Conservation (phyloP, 2,329 filamentous ascomycete species). For the Pestalotiopsis sp. region DNA sequence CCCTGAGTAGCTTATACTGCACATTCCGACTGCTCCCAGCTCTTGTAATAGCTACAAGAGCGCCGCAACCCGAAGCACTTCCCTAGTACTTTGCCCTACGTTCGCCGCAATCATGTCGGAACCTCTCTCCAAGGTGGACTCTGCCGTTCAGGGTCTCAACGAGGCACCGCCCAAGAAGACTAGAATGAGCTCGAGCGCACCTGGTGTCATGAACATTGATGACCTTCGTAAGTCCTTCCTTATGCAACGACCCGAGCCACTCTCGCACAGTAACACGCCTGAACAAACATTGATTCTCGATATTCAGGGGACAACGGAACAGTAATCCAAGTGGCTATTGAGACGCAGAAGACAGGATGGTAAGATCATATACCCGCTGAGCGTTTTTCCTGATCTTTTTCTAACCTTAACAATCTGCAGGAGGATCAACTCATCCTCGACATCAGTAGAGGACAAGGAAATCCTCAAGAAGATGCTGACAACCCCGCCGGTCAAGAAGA, state of each 20-base stretch:
- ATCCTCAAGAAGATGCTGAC: conserved; percentile 81
- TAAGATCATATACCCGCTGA: conserved; percentile 49
- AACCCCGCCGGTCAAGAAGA: conserved; percentile 85
- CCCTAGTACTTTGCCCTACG: conserved; percentile 1
- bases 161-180: conserved; percentile 70
- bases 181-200: conserved; percentile 72
- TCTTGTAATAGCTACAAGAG: conserved; percentile 1
- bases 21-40: conserved; percentile 3
- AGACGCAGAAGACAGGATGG: conserved; percentile 90
- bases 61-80: conserved; percentile 8
- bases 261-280: too few relatives aligned
- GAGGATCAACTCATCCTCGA: conserved; percentile 90
- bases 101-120: conserved; percentile 34
- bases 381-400: conserved; percentile 3
- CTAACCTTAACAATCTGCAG: conserved; percentile 46
- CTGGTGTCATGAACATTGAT: conserved; percentile 79
- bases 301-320: conserved; percentile 71
- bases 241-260: conserved; percentile 6
- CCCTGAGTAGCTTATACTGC: background rate
- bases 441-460: conserved; percentile 79
- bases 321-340: conserved; percentile 73
- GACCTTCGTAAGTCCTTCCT: conserved; percentile 71
- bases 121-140: conserved; percentile 87
- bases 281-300: background rate
- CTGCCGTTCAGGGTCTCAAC: conserved; percentile 79